Evolutionary conservation across 371 early-diverging fungal species (phyloP), one percentile per base, ranked within the genome.

Genomic region (Apophysomyces trapeziformis): DNA sequence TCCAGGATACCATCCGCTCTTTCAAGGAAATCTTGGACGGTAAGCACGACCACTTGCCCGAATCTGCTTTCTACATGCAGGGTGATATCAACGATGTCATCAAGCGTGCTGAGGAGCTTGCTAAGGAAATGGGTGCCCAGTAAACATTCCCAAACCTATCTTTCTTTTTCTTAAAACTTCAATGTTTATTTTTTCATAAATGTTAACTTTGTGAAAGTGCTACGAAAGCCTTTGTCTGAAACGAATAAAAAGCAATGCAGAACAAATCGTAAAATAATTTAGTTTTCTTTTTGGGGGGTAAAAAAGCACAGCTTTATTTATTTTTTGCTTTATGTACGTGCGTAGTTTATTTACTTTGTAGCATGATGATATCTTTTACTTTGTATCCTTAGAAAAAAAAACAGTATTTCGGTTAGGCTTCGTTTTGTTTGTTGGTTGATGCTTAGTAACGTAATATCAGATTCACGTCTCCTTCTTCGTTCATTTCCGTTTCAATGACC

Each of bases 1-100:
- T 97, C 60, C 86, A 91, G 84, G 98, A 98, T 79, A 96, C 96
- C 74, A 91, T 98, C 87, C 93, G 96, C 75, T 95, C 95, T 46
- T 98, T 96, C 92, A 90, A 90, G 86, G 97, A 96, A 82, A 96
- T 97, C 76, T 85, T 98, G 56, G 95, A 93, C 60, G 98, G 97
- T 67, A 98, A 96, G 90, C 94, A 95, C 89, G 97, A 96, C 83
- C 69, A 75, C 71, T 87, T 96, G 18, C 76, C 96, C 94, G 97
- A 97, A 81, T 89, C 93, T 65, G 96, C 97, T 66, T 97, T 97
- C 92, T 97, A 91, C 89, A 96, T 96, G 94, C 90, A 91, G 68
- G 97, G 97, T 84, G 95, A 95, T 78, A 91, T 97, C 72, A 92
- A 93, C 66, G 96, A 96, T 84, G 96, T 91, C 70, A 84, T 84